Conservation (phyloP, 202 grass and related monocot genomes). For the Musa balbisiana region DNA sequence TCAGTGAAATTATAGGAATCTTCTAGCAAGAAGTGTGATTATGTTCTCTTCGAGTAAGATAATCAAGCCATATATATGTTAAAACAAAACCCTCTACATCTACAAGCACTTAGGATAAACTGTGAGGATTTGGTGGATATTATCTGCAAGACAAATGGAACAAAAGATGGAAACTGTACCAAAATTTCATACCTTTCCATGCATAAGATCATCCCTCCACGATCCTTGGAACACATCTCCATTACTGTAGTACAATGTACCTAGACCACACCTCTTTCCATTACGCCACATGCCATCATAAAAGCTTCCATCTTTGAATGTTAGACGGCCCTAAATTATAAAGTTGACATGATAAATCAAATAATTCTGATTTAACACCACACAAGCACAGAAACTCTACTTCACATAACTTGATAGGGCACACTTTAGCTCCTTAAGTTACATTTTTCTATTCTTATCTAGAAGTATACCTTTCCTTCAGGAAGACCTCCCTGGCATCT, state of each 20-base stretch:
- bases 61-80: neutral
- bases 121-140: neutral
- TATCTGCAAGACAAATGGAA: no score
- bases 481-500: constrained; percentile 91
- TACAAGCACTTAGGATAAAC: neutral
- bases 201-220: constrained; percentile 93
- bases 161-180: neutral
- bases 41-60: neutral
- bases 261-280: constrained; percentile 90
- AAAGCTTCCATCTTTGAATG: constrained; percentile 66
- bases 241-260: constrained; percentile 77
- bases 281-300: constrained; percentile 87
- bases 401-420: neutral
- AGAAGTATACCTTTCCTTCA: constrained; percentile 75
- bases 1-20: neutral
- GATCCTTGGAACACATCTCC: constrained; percentile 93
- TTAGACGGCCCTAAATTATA: constrained; percentile 52
- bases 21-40: neutral
- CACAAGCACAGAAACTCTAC: neutral
- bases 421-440: neutral
- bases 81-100: constrained; percentile 1
- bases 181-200: constrained; percentile 70
- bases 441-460: neutral
- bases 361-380: constrained; percentile 7
- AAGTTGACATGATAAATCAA: constrained; percentile 18